phyloP scores from a whole-genome alignment of 305 asterid genomes.

The Solanum hybrid region DNA sequence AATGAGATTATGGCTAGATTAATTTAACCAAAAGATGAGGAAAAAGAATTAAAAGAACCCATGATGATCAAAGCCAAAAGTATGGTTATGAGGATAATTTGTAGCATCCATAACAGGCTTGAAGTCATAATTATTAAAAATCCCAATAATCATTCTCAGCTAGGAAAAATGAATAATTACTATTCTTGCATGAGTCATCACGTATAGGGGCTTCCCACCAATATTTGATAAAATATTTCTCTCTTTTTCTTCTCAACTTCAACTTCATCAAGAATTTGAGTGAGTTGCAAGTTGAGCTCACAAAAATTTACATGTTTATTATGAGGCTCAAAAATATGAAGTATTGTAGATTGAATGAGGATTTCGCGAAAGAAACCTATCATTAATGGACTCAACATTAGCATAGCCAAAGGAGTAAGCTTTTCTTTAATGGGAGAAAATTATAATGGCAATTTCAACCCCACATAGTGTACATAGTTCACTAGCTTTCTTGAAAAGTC shows the following conservation, averaged over 20 bases:
- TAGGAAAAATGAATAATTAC: background rate
- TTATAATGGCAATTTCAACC: too few relatives aligned
- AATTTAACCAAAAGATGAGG: background rate
- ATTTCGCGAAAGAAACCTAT: too few relatives aligned
- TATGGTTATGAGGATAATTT: background rate
- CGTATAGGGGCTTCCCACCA: conserved; percentile 57
- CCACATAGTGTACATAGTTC: too few relatives aligned
- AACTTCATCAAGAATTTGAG: conserved; percentile 13
- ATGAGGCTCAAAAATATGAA: conserved; percentile 30
- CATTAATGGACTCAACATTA: too few relatives aligned
- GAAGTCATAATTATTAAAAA: background rate
- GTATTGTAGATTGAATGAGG: background rate
- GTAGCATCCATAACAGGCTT: background rate
- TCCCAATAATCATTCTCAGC: background rate
- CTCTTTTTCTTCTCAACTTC: conserved; percentile 44
- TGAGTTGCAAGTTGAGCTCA: conserved; percentile 41
- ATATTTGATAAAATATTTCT: background rate
- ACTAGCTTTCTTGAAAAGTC: too few relatives aligned
- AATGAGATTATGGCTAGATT: background rate
- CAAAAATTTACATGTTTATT: conserved; percentile 22
- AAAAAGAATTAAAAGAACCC: too few relatives aligned
- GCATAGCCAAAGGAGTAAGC: too few relatives aligned
- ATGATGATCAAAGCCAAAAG: background rate
- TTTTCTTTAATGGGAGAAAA: too few relatives aligned
- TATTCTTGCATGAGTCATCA: background rate